Evolutionary conservation across 1,284 basidiomycete genomes (phyloP), one percentile per base, ranked within the genome.

Genomic region (Sparassis latifolia): DNA sequence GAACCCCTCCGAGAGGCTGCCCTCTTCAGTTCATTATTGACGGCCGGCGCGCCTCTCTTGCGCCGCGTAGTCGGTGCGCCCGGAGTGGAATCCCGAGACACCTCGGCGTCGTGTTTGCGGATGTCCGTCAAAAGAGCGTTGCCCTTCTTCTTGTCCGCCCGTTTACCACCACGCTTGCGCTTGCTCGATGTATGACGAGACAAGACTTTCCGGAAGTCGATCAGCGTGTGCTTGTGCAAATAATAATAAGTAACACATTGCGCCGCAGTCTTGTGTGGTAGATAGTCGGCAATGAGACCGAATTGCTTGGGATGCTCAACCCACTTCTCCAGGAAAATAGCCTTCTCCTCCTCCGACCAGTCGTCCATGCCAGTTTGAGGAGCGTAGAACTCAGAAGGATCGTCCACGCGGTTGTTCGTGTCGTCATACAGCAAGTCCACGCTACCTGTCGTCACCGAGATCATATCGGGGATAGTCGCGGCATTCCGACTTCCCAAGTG

Each of bases 211-310:
- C 91, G 84, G 71, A 94, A 96, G 68, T 95, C 88, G 63, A 93
- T 85, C 41, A 78, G 68, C 59, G 77, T 78, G 70, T 96, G 92
- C 77, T 98, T 98, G 71, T 94, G 92, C 52, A 96, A 75, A 69
- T 98, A 98, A 69, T 98, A 98, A 69, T 86, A 97, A 45, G 86
- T 79, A 41, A 98, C 91, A 65, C 95, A 97, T 77, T 97, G 90
- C 0, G 84, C 73, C 0, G 89, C 75, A 3, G 90, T 87, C 76
- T 97, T 98, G 75, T 93, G 78, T 1, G 88, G 84, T 20, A 98
- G 70, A 49, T 74, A 80, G 35, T 86, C 80, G 1, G 95, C 86
- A 53, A 98, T 95, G 58, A 82, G 70, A 42, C 92, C 92, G 64
- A 98, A 98, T 66, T 97, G 95, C 67, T 98, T 98, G 5, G 95